A percentile compares a stretch with the other conserved stretches of the same genome.
Conservation (phyloP, 2,329 filamentous ascomycete genomes). For the Zarea fungicola region DNA sequence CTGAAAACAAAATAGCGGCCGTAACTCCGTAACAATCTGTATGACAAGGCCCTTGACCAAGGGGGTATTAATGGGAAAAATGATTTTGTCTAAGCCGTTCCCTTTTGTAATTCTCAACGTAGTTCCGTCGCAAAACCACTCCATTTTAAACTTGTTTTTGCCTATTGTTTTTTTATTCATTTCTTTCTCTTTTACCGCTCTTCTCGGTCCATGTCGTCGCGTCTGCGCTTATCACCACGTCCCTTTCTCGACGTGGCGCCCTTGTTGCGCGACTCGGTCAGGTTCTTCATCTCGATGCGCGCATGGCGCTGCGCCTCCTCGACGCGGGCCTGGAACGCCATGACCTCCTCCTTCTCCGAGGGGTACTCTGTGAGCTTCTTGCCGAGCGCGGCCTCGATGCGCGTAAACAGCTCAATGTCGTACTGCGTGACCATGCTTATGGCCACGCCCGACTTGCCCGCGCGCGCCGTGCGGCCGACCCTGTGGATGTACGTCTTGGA, state of each 20-base stretch:
- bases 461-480: constrained; percentile 81
- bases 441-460: constrained; percentile 77
- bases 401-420: constrained; percentile 71
- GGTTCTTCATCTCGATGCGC: constrained; percentile 72
- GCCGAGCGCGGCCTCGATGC: constrained; percentile 78
- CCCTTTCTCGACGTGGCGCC: constrained; percentile 35
- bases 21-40: constrained; percentile 4
- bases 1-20: neutral
- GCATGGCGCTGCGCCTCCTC: constrained; percentile 80
- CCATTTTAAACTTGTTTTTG: neutral
- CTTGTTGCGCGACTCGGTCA: constrained; percentile 55
- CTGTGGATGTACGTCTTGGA: constrained; percentile 89
- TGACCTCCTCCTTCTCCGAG: constrained; percentile 74
- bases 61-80: neutral
- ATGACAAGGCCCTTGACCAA: neutral
- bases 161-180: neutral
- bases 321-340: constrained; percentile 72
- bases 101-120: neutral
- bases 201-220: constrained; percentile 68
- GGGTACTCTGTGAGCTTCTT: constrained; percentile 68
- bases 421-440: constrained; percentile 83
- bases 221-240: constrained; percentile 38
- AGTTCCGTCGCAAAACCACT: too few species aligned
- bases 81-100: neutral
- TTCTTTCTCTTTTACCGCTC: constrained; percentile 48